These are phyloP conservation scores for Ocimum tenuiflorum DNA, from an alignment of 257 asterid species.

Conservation along the genomic window DNA sequence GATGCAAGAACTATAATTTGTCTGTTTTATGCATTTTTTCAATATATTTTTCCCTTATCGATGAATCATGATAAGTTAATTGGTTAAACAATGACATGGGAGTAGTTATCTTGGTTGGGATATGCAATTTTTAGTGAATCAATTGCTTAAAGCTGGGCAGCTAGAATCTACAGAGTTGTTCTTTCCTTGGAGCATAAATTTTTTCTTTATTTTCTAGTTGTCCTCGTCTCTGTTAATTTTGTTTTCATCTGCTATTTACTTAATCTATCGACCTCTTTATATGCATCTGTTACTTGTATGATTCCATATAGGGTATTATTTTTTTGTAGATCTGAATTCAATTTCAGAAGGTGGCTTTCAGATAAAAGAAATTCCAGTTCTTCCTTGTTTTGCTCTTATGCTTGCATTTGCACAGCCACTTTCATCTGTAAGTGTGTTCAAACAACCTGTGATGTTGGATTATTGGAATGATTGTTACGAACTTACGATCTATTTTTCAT, in stretches of 20 bases:
- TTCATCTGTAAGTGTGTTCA: conserved; percentile 41
- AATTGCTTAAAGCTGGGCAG: neutral
- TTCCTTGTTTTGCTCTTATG: conserved; percentile 74
- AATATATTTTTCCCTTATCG: neutral
- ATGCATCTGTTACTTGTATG: neutral
- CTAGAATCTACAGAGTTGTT: neutral
- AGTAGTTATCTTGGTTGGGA: neutral
- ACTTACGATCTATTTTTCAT: neutral
- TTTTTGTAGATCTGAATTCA: conserved; percentile 39
- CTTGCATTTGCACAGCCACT: conserved; percentile 76
- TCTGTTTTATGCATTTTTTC: neutral
- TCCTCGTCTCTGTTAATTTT: no score
- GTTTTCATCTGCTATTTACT: neutral
- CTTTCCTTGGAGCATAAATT: neutral
- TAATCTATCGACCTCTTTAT: neutral
- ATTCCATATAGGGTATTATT: neutral
- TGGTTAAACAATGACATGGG: neutral
- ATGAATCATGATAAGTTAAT: neutral
- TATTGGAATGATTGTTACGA: neutral
- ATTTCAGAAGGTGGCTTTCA: conserved; percentile 45
- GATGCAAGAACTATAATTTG: neutral
- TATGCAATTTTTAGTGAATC: neutral
- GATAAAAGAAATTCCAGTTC: conserved; percentile 56
- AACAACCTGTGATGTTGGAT: neutral
- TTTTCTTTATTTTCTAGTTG: neutral